Evolutionary conservation across 2,329 filamentous ascomycete species (phyloP), one percentile per base, ranked within the genome.

Genomic region (Fusarium sp.): DNA sequence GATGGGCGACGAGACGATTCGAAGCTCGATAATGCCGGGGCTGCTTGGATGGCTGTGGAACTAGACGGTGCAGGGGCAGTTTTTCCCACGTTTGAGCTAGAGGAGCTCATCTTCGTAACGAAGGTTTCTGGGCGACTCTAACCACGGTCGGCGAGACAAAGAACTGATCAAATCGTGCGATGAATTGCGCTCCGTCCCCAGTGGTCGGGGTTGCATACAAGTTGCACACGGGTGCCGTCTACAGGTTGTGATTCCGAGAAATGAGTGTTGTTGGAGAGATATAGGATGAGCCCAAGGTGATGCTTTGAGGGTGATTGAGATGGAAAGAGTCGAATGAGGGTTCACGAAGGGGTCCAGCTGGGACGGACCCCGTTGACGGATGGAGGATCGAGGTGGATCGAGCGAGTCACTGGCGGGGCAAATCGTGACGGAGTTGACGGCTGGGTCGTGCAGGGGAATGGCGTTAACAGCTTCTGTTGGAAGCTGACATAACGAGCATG

Each of bases 1-100:
- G 81, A 80, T 29, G 84, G 82, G 49, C 87, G 86, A 33, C 87
- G 86, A 67, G 80, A 82, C 23, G 84, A 83, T 62, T 89, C 88
- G 79, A 88, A 86, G 79, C 78, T 84, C 61, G 85, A 79, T 10
- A 83, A 81, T 39, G 84, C 75, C n/a, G 83, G 81, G 35, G 84
- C 79, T 42, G 83, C 77, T 72, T 84, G 83, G 9, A 81, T 77
- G 21, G 82, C 78, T 33, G 83, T 78, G 18, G 82, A 80, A 72
- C 82, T 83, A 44, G 83, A 77, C 45, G 84, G 77, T 60, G 83
- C 73, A 56, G 86, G 82, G 72, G 86, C 84, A 80, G 86, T 84
- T 83, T 89, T 90, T 81, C 86, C 87, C 81, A 78, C 61, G 69
- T 62, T 78, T 33, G 78, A 68, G 63, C 77, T 80, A 56, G 78